phyloP scores from a whole-genome alignment of 2,329 filamentous ascomycete genomes.

The Arachnopeziza araneosa region DNA sequence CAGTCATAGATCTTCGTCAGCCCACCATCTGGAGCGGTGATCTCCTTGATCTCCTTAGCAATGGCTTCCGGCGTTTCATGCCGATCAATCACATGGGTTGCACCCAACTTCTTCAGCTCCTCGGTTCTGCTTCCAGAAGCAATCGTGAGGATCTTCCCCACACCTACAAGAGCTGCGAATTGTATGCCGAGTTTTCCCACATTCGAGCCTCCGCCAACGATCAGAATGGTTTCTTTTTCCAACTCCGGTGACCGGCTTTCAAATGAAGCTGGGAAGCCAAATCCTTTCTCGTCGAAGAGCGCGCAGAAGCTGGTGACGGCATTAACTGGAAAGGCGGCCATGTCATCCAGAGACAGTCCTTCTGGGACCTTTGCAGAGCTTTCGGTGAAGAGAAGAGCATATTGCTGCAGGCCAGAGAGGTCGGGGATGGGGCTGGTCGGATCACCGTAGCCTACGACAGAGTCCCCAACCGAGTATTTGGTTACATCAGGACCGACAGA shows the following conservation, averaged over 20 bases:
- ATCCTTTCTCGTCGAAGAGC: conserved; percentile 26
- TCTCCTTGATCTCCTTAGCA: not conserved
- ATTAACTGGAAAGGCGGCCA: conserved; percentile 35
- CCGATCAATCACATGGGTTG: conserved; percentile 37
- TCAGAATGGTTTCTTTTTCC: conserved; percentile 18
- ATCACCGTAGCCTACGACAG: conserved; percentile 25
- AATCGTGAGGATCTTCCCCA: conserved; percentile 36
- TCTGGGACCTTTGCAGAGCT: conserved; percentile 32
- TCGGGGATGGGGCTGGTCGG: not conserved
- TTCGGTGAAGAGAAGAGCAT: not conserved
- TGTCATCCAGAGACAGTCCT: conserved; percentile 32
- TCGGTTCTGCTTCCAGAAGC: conserved; percentile 26
- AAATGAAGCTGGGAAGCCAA: conserved; percentile 4
- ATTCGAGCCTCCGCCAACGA: conserved; percentile 33
- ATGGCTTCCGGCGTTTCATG: not conserved
- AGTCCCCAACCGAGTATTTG: not conserved
- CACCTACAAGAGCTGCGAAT: conserved; percentile 29
- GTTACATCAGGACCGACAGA: conserved; percentile 5
- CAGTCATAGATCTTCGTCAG: not conserved
- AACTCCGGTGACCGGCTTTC: conserved; percentile 1
- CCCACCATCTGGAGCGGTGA: not conserved
- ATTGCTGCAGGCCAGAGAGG: not conserved
- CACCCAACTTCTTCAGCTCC: conserved; percentile 32
- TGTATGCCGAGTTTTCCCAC: conserved; percentile 31
- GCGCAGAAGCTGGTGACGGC: conserved; percentile 30